Evolutionary conservation across 1,284 basidiomycete genomes (phyloP).

Genomic region (Spongiforma sp.): DNA sequence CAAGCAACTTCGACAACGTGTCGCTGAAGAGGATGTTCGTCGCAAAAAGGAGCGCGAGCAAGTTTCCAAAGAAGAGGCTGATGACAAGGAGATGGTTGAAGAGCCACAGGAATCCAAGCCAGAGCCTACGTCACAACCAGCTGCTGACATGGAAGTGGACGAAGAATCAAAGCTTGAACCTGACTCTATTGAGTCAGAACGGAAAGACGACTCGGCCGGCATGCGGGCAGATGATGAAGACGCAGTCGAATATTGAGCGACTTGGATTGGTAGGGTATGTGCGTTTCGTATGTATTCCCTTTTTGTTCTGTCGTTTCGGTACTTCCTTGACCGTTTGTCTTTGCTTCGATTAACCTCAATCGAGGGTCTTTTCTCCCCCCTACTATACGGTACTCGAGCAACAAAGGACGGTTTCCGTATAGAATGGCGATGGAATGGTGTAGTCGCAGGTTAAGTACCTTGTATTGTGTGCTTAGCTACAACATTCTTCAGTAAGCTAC

Average conservation of each 20-base stretch:
- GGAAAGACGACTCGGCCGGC: conserved; percentile 47
- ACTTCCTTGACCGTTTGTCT: conserved; percentile 25
- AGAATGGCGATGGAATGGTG: neutral
- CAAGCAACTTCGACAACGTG: conserved; percentile 60
- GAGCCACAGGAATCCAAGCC: conserved; percentile 20
- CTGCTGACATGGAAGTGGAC: conserved; percentile 52
- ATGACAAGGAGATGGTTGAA: conserved; percentile 34
- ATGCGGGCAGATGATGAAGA: conserved; percentile 61
- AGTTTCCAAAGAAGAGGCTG: conserved; percentile 43
- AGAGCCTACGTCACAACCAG: conserved; percentile 31
- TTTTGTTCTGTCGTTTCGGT: conserved; percentile 19
- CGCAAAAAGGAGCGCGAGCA: conserved; percentile 52
- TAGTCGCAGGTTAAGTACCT: neutral
- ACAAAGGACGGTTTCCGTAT: neutral
- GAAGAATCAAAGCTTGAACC: conserved; percentile 40
- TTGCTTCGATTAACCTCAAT: conserved; percentile 18
- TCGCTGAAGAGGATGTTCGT: conserved; percentile 59
- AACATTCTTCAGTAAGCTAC: neutral
- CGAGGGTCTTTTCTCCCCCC: neutral
- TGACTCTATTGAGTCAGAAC: conserved; percentile 44
- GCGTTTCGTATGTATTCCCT: conserved; percentile 30
- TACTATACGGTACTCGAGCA: neutral
- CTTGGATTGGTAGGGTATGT: conserved; percentile 30
- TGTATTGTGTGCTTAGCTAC: neutral
- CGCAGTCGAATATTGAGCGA: conserved; percentile 59